Evolutionary conservation across 495 filamentous ascomycete genomes (phyloP).

Genomic region (Trichoderma reesei): DNA sequence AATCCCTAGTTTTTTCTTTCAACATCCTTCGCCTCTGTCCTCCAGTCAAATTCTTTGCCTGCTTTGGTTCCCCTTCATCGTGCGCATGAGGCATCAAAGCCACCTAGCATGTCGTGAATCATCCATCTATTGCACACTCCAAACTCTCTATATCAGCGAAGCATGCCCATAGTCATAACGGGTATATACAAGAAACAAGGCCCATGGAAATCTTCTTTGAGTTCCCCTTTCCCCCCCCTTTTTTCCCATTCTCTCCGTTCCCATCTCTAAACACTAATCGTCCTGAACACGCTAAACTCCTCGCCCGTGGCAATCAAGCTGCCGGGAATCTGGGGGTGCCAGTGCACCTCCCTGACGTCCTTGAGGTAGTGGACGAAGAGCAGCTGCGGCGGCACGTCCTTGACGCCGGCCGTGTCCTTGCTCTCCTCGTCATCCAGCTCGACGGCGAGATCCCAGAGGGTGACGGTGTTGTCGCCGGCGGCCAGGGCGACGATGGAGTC

Average conservation of each 20-base stretch:
- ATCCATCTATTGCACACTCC: constrained; percentile 6
- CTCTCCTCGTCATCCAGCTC: constrained; percentile 96
- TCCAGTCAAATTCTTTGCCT: too few relatives aligned
- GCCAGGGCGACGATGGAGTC: constrained; percentile 90
- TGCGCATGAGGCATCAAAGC: neutral
- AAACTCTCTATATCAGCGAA: neutral
- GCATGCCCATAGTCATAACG: constrained; percentile 3
- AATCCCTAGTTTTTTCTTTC: neutral
- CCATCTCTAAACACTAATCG: constrained; percentile 62
- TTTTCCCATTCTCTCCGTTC: constrained; percentile 20
- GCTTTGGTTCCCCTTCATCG: too few relatives aligned
- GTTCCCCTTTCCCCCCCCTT: neutral
- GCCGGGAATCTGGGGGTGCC: constrained; percentile 96
- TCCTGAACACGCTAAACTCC: constrained; percentile 66
- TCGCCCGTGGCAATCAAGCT: constrained; percentile 81
- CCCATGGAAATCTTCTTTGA: neutral
- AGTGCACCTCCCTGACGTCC: constrained; percentile 87
- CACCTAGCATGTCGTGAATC: neutral
- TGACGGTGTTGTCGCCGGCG: constrained; percentile 87
- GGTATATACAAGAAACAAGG: constrained; percentile 3
- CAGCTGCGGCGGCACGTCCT: constrained; percentile 87
- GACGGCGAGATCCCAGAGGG: constrained; percentile 93
- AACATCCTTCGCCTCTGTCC: neutral
- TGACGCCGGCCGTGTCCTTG: constrained; percentile 73
- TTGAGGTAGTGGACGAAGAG: constrained; percentile 96